phyloP scores from a whole-genome alignment of 176 grass and related monocot genomes.

The Raddia distichophylla region DNA sequence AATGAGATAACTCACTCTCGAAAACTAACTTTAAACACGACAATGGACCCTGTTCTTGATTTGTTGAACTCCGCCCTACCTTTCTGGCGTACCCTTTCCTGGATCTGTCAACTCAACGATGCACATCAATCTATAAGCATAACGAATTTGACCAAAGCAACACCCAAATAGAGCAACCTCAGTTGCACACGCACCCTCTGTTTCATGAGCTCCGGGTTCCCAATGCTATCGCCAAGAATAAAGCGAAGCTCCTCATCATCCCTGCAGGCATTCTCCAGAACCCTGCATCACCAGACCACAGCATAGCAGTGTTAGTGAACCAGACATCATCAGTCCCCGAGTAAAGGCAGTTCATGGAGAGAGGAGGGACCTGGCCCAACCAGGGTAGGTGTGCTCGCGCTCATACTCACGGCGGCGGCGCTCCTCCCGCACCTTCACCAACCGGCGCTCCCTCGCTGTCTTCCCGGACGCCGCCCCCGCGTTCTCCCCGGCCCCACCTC shows the following conservation, averaged over 20 bases:
- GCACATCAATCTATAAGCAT: background rate
- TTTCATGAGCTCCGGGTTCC: conserved; percentile 92
- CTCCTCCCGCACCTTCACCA: conserved; percentile 88
- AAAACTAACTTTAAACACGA: conserved; percentile 90
- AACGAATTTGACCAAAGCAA: background rate
- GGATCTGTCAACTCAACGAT: conserved; percentile 48
- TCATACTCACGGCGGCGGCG: conserved; percentile 73
- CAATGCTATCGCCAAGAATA: conserved; percentile 90
- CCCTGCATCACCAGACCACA: conserved; percentile 41
- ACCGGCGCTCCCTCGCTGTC: conserved; percentile 73
- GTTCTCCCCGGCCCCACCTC: background rate
- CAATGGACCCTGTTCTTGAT: conserved; percentile 74
- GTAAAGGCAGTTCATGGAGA: too few species aligned
- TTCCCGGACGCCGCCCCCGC: conserved; percentile 51
- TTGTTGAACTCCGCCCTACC: conserved; percentile 68
- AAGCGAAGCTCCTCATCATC: conserved; percentile 81
- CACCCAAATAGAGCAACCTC: background rate
- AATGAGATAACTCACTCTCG: conserved; percentile 64
- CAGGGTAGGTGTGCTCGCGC: conserved; percentile 63
- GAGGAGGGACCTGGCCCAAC: conserved; percentile 71
- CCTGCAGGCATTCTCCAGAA: conserved; percentile 92
- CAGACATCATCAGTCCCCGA: too few species aligned
- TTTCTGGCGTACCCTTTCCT: conserved; percentile 79
- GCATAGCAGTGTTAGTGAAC: background rate
- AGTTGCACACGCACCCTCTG: conserved; percentile 53